These are phyloP conservation scores for Xylaria sp. DNA, from an alignment of 2,329 filamentous ascomycete genomes.

Conservation along the genomic window DNA sequence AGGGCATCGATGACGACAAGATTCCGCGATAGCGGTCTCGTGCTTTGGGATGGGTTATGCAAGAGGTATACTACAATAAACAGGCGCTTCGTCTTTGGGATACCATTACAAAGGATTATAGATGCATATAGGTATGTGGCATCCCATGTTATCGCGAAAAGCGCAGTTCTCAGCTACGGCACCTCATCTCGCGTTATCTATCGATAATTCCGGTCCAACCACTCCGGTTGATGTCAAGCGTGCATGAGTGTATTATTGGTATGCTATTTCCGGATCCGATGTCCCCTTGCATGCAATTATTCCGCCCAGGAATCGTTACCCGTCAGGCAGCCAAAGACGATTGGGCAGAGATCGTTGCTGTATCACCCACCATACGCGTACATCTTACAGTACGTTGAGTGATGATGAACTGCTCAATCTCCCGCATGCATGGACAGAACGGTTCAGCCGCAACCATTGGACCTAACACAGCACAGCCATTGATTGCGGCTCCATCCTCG, in stretches of 20 bases:
- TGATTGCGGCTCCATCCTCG: slow-evolving; percentile 21
- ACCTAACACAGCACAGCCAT: background rate
- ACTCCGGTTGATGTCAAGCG: slow-evolving; percentile 11
- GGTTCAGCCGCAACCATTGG: slow-evolving; percentile 23
- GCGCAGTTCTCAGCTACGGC: slow-evolving; percentile 8
- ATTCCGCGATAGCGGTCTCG: slow-evolving; percentile 32
- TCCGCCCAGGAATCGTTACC: slow-evolving; percentile 10
- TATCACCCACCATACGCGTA: background rate
- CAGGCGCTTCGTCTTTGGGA: slow-evolving; percentile 24
- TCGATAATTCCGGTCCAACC: slow-evolving; percentile 5
- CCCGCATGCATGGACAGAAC: background rate
- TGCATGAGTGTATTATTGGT: slow-evolving; percentile 11
- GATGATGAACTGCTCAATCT: background rate
- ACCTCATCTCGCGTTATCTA: slow-evolving; percentile 27
- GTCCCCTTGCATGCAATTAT: slow-evolving; percentile 15
- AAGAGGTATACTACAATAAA: too few species aligned
- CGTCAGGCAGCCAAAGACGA: background rate
- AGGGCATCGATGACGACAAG: slow-evolving; percentile 37
- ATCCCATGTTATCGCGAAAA: slow-evolving; percentile 13
- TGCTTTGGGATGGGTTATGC: slow-evolving; percentile 8
- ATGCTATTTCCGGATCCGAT: slow-evolving; percentile 2
- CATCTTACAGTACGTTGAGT: background rate
- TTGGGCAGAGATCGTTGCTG: slow-evolving; percentile 10
- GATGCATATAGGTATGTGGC: slow-evolving; percentile 23
- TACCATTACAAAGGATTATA: slow-evolving; percentile 24